Percentiles rank a stretch among this genome's conserved stretches.
These are phyloP conservation scores for Pichia californica DNA, from an alignment of 805 yeast genomes.

Conservation along the genomic window DNA sequence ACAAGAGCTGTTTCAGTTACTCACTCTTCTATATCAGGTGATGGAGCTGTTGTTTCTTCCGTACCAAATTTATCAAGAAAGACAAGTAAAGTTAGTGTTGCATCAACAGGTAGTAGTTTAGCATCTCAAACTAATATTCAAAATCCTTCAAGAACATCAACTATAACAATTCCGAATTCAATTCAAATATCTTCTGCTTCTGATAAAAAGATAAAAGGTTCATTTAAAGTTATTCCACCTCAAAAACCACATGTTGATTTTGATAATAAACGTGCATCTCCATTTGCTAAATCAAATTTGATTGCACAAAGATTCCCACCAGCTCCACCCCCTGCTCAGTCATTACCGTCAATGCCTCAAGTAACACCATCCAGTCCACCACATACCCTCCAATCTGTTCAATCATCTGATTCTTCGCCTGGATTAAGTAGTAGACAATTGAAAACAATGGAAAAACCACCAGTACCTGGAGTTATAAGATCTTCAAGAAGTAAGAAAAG, in stretches of 20 bases:
- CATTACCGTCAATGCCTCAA: slow-evolving; percentile 3
- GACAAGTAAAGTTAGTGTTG: slow-evolving; percentile 6
- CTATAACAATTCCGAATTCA: background rate
- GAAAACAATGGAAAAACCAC: slow-evolving; percentile 2
- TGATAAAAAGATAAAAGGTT: slow-evolving; percentile 18
- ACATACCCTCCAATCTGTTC: background rate
- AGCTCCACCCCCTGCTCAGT: slow-evolving; percentile 28
- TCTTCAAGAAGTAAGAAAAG: background rate
- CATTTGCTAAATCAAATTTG: slow-evolving; percentile 47
- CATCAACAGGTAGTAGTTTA: slow-evolving; percentile 3
- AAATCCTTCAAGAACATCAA: background rate
- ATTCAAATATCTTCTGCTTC: background rate
- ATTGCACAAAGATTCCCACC: slow-evolving; percentile 14
- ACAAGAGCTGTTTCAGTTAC: slow-evolving; percentile 27
- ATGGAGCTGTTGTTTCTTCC: background rate
- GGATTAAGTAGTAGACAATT: background rate
- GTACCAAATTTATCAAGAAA: slow-evolving; percentile 5
- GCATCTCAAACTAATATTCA: background rate
- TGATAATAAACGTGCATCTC: slow-evolving; percentile 71
- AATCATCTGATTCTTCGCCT: background rate
- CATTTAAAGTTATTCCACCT: slow-evolving; percentile 63
- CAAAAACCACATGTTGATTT: slow-evolving; percentile 73
- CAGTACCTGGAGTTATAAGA: slow-evolving; percentile 3
- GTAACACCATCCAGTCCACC: background rate
- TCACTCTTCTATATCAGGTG: slow-evolving; percentile 12